These are phyloP conservation scores for Croton setiger DNA, from an alignment of 441 rosid species.

Conservation along the genomic window DNA sequence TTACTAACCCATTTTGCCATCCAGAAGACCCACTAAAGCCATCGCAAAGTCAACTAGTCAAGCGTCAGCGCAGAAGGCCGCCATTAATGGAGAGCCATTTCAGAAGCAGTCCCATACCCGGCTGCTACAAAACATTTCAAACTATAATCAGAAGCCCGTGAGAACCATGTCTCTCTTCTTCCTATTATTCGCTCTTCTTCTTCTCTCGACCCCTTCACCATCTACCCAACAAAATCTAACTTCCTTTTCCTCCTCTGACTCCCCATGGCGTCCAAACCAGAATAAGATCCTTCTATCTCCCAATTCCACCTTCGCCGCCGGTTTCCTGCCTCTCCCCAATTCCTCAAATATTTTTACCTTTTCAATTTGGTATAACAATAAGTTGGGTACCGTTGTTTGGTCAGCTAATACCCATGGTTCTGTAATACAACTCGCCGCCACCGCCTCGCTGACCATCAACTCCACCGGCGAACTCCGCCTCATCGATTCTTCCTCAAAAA, in stretches of 20 bases:
- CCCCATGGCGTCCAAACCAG: slow-evolving; percentile 50
- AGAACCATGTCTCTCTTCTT: slow-evolving; percentile 24
- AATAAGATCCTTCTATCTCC: slow-evolving; percentile 39
- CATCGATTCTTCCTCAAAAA: slow-evolving; percentile 22
- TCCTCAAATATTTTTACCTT: slow-evolving; percentile 33
- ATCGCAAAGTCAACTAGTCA: not conserved
- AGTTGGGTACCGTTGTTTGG: slow-evolving; percentile 38
- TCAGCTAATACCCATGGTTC: slow-evolving; percentile 23
- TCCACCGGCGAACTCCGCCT: slow-evolving; percentile 34
- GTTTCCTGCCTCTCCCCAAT: slow-evolving; percentile 26
- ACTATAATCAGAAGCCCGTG: no score
- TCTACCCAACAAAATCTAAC: slow-evolving; percentile 24
- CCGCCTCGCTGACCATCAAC: slow-evolving; percentile 32
- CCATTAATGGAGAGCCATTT: not conserved
- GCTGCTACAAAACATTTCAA: not conserved
- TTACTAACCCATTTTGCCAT: not conserved
- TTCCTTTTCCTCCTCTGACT: slow-evolving; percentile 36
- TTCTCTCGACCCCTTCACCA: slow-evolving; percentile 21
- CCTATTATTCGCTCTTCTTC: slow-evolving; percentile 15
- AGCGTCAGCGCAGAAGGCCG: not conserved
- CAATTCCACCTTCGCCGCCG: slow-evolving; percentile 50
- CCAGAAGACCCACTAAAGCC: not conserved
- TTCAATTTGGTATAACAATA: slow-evolving; percentile 49
- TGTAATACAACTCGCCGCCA: not conserved
- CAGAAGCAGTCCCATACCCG: no score